Evolutionary conservation across 1,284 basidiomycete species (phyloP).

Genomic region (Ganoderma lucidum): DNA sequence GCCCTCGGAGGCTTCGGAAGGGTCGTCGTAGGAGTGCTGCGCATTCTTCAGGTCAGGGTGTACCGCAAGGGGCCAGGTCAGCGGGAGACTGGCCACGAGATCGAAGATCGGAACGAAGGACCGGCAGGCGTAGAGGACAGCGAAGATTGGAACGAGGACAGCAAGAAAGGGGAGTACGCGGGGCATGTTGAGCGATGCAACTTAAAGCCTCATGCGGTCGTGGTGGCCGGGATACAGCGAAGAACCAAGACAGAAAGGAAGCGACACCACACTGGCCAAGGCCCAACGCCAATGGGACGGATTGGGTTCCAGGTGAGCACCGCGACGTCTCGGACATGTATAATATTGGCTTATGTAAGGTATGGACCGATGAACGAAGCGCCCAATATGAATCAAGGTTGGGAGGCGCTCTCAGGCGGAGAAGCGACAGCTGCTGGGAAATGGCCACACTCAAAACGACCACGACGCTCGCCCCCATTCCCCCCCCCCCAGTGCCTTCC

Average conservation of each 20-base stretch:
- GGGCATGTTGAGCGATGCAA: constrained; percentile 31
- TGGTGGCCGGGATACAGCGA: background rate
- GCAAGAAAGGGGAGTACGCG: constrained; percentile 34
- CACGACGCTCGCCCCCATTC: constrained; percentile 13
- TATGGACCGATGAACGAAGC: background rate
- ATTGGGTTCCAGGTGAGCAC: background rate
- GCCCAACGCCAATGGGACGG: background rate
- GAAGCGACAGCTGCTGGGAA: background rate
- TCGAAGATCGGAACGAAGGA: constrained; percentile 34
- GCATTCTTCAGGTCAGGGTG: constrained; percentile 34
- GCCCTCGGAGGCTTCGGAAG: constrained; percentile 7
- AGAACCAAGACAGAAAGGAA: background rate
- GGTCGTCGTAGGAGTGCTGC: constrained; percentile 24
- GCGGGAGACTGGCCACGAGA: constrained; percentile 35
- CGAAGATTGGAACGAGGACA: constrained; percentile 34
- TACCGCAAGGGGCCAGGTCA: constrained; percentile 39
- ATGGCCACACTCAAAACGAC: constrained; percentile 18
- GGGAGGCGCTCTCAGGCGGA: background rate
- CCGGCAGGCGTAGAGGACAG: constrained; percentile 35
- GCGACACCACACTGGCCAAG: background rate
- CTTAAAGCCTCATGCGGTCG: constrained; percentile 12
- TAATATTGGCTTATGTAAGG: background rate
- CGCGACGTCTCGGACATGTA: too few species aligned
- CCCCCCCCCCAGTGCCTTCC: constrained; percentile 18
- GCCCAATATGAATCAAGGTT: background rate